Percentiles rank a stretch among this genome's conserved stretches.
Evolutionary conservation across 257 asterid genomes (phyloP).

Genomic region (Petunia secreta): DNA sequence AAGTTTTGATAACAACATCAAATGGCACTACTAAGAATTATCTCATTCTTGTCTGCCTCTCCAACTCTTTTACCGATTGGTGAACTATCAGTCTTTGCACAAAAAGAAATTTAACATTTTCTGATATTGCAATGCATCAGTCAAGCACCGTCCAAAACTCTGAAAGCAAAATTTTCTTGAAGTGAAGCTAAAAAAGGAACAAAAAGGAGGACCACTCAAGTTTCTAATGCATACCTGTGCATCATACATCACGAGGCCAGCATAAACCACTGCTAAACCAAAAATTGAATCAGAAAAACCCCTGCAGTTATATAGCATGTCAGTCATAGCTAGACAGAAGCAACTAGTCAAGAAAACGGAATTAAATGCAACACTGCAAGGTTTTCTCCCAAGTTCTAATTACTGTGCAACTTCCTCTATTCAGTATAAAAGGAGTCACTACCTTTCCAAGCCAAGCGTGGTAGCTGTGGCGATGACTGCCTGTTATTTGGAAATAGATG

Average conservation of each 20-base stretch:
- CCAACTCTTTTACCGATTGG: background rate
- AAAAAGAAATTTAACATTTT: background rate
- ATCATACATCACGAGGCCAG: constrained; percentile 83
- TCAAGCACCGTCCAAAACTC: constrained; percentile 1
- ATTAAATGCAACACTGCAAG: background rate
- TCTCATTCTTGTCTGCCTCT: background rate
- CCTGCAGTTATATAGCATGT: constrained; percentile 48
- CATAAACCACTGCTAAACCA: constrained; percentile 85
- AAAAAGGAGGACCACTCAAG: background rate
- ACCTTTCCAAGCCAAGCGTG: constrained; percentile 83
- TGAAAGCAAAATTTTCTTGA: background rate
- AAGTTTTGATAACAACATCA: background rate
- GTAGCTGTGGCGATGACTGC: constrained; percentile 86
- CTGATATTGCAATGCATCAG: background rate
- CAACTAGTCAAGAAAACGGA: background rate
- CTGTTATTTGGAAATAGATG: constrained; percentile 42
- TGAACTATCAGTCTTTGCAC: background rate
- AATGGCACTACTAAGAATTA: background rate
- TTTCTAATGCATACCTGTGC: constrained; percentile 71
- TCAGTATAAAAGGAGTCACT: too few relatives aligned
- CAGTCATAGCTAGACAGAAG: background rate
- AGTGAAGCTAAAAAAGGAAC: background rate
- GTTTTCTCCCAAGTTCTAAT: background rate
- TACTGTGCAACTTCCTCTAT: background rate
- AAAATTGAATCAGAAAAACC: constrained; percentile 83